Evolutionary conservation across 495 filamentous ascomycete species (phyloP).

Genomic region (Aspergillus ostianus): DNA sequence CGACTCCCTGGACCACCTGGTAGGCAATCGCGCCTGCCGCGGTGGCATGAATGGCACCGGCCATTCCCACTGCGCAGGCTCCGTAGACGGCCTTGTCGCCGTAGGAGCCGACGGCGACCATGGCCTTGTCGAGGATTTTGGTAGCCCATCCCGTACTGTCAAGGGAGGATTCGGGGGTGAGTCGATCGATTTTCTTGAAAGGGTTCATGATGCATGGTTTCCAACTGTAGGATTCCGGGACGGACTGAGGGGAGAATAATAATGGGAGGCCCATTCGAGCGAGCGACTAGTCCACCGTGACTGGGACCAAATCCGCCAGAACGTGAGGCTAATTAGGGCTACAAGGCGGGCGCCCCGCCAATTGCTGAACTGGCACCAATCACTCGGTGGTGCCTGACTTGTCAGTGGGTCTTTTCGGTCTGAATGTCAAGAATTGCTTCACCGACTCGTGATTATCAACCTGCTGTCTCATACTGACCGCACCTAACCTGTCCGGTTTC

Average conservation of each 20-base stretch:
- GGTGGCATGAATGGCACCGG: not conserved
- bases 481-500: not conserved
- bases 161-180: not conserved
- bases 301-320: not conserved
- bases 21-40: constrained; percentile 1
- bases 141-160: not conserved
- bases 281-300: not conserved
- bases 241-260: not conserved
- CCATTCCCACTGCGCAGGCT: not conserved
- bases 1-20: constrained; percentile 6
- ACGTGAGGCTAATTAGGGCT: not conserved
- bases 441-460: not conserved
- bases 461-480: too few relatives aligned
- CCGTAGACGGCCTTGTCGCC: constrained; percentile 7
- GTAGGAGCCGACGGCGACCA: constrained; percentile 3
- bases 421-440: not conserved
- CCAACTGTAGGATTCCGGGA: not conserved
- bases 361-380: not conserved
- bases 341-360: too few relatives aligned
- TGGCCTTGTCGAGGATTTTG: constrained; percentile 2
- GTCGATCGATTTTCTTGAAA: not conserved
- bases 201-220: not conserved
- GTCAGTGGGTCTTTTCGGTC: not conserved
- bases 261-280: not conserved
- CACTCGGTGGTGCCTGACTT: not conserved